Conservation (phyloP, 2,329 filamentous ascomycete genomes). For the Penicillium concentricum region DNA sequence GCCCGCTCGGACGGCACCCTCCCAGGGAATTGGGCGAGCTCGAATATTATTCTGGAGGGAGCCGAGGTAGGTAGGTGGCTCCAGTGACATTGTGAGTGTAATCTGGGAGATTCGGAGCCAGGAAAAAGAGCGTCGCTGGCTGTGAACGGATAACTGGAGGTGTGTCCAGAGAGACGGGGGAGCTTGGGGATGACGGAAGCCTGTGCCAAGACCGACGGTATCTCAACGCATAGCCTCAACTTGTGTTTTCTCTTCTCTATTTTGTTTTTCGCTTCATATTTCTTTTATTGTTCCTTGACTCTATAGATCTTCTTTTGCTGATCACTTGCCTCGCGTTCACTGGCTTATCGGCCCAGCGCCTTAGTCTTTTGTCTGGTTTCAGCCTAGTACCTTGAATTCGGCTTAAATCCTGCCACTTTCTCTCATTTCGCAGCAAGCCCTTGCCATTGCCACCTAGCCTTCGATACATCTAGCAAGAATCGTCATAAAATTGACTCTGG, state of each 20-base stretch:
- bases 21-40: constrained; percentile 93
- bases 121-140: constrained; percentile 9
- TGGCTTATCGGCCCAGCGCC: background rate
- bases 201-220: constrained; percentile 23
- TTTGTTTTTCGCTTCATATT: background rate
- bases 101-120: constrained; percentile 6
- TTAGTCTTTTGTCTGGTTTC: constrained; percentile 10
- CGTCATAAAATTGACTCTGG: background rate
- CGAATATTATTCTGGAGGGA: constrained; percentile 97
- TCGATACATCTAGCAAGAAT: background rate
- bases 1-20: constrained; percentile 88
- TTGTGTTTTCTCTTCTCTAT: constrained; percentile 1
- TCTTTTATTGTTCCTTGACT: background rate
- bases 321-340: background rate
- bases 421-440: constrained; percentile 4
- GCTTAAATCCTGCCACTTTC: constrained; percentile 3
- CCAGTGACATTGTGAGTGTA: constrained; percentile 71
- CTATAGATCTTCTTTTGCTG: background rate
- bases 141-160: constrained; percentile 6
- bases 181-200: constrained; percentile 28
- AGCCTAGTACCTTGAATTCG: constrained; percentile 11
- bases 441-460: background rate
- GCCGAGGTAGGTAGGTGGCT: constrained; percentile 81
- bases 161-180: constrained; percentile 17
- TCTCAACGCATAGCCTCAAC: constrained; percentile 12